Evolutionary conservation across 1,284 basidiomycete species (phyloP).

Genomic region (Athelia psychrophila): DNA sequence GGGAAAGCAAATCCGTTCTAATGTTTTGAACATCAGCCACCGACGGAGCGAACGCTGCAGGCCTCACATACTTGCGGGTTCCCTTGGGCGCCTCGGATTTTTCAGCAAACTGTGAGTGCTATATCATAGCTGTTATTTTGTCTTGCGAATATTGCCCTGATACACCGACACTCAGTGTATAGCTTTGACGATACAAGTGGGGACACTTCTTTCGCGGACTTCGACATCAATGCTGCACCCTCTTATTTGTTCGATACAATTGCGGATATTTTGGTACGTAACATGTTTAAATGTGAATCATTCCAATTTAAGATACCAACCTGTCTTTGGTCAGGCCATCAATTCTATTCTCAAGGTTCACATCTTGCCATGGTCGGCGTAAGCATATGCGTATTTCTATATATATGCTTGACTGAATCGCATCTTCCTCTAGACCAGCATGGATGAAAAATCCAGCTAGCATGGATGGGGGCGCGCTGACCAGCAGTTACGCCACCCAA

Average conservation of each 20-base stretch:
- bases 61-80: conserved; percentile 48
- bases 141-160: too few species aligned
- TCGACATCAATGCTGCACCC: conserved; percentile 43
- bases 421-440: conserved; percentile 32
- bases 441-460: conserved; percentile 49
- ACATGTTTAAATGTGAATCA: too few species aligned
- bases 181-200: conserved; percentile 41
- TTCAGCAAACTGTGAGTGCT: conserved; percentile 26
- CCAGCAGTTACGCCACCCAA: conserved; percentile 28
- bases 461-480: conserved; percentile 45
- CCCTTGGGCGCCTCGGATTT: conserved; percentile 53
- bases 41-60: conserved; percentile 42
- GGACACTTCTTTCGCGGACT: conserved; percentile 38
- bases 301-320: too few species aligned
- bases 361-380: conserved; percentile 50
- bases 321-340: conserved; percentile 26
- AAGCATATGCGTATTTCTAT: conserved; percentile 18
- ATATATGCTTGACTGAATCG: neutral
- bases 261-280: conserved; percentile 34
- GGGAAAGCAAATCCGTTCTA: neutral
- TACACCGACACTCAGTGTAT: too few species aligned
- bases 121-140: too few species aligned
- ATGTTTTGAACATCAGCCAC: conserved; percentile 28
- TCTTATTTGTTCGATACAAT: conserved; percentile 43
- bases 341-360: conserved; percentile 40